Evolutionary conservation across 2,329 filamentous ascomycete genomes (phyloP), one percentile per base, ranked within the genome.

Genomic region (Penicillium janthinellum): DNA sequence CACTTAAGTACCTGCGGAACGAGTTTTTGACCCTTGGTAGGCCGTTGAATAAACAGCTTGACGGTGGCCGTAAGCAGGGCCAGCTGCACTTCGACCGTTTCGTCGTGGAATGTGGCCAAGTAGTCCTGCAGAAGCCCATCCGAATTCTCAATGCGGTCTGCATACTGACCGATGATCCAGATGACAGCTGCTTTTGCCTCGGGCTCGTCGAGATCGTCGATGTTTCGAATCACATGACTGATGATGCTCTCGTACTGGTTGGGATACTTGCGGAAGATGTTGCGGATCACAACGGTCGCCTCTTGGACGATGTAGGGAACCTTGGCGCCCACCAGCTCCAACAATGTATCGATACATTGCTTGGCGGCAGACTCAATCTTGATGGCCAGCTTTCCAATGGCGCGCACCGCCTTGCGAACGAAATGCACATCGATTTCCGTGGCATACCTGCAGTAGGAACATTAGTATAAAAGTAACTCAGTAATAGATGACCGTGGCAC

Each of bases 171-270:
- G 73, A 99, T 99, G 38, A 99, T 95, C 95, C 95, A 99, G 47
- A 99, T 95, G 88, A 99, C 96, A 59, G 95, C 95, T 1, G 95
- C 93, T 76, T 99, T 99, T 48, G 95, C 95, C 77, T 99, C 95
- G 2, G 95, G 94, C 75, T 99, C 95, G 75, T 99, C 95, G 51
- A 99, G 82, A 4, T 93, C 96, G 77, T 99, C 95, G 25, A 99
- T 86, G 70, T 99, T 94, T 74, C 97, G 92, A 78, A 96, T 98
- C 0, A 99, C 84, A 1, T 93, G 96, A 53, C 91, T 89, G 71
- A 99, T 99, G 75, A 99, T 98, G 62, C 90, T 94, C 77, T 99
- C 95, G 77, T 99, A 99, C 75, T 97, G 92, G 74, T 99, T 97
- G 8, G 95, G 95, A 71, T 99, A 99, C 79, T 98, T 98, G 68